A percentile compares a stretch with the other conserved stretches of the same genome.
These are phyloP conservation scores for Colletotrichum eleusines DNA, from an alignment of 2,329 filamentous ascomycete species.

Conservation along the genomic window DNA sequence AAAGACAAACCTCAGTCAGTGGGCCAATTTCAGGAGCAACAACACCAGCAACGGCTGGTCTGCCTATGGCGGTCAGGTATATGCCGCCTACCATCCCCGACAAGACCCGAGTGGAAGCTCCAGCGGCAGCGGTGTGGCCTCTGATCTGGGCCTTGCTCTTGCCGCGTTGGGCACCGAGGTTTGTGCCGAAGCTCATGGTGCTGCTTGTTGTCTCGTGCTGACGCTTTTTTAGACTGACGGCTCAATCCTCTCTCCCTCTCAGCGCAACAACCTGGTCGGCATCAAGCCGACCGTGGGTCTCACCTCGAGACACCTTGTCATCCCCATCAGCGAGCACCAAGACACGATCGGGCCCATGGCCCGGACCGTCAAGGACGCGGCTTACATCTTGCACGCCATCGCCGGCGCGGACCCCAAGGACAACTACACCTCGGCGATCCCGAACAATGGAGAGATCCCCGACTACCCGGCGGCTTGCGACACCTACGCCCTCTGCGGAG, in stretches of 20 bases:
- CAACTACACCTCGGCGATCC: constrained; percentile 71
- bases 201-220: neutral
- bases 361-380: constrained; percentile 72
- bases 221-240: constrained; percentile 64
- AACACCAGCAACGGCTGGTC: constrained; percentile 75
- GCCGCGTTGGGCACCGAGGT: constrained; percentile 73
- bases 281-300: constrained; percentile 77
- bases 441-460: constrained; percentile 66
- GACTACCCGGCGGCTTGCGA: constrained; percentile 71
- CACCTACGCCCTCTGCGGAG: constrained; percentile 63
- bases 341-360: constrained; percentile 75
- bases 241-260: constrained; percentile 68
- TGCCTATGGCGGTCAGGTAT: constrained; percentile 71
- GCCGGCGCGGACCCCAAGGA: constrained; percentile 70
- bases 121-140: constrained; percentile 70
- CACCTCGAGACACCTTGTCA: constrained; percentile 70
- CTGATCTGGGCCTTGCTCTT: constrained; percentile 69
- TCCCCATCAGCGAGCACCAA: constrained; percentile 73
- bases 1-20: constrained; percentile 73
- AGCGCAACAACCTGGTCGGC: constrained; percentile 70
- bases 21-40: constrained; percentile 69
- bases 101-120: constrained; percentile 73
- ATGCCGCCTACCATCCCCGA: constrained; percentile 69
- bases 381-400: constrained; percentile 70
- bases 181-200: constrained; percentile 47